Conservation (phyloP, 176 grass and related monocot genomes). For the Zoysia pacifica region DNA sequence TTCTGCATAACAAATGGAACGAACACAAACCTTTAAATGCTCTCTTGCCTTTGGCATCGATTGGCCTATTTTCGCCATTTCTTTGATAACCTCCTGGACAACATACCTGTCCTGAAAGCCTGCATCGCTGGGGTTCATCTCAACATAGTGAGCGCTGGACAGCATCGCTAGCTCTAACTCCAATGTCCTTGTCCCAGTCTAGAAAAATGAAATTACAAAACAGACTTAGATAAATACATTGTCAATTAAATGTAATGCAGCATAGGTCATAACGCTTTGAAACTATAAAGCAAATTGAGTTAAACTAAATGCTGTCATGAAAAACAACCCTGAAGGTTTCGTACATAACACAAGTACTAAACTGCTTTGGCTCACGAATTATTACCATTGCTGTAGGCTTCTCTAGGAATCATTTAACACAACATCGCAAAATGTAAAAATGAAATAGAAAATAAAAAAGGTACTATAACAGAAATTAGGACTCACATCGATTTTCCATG, state of each 20-base stretch:
- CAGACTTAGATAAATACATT: neutral
- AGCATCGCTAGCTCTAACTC: slow-evolving; percentile 83
- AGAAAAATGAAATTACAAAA: slow-evolving; percentile 24
- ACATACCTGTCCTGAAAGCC: slow-evolving; percentile 98
- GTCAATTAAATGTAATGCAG: neutral
- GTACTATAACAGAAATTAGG: neutral
- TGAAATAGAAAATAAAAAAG: neutral
- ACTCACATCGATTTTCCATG: slow-evolving; percentile 96
- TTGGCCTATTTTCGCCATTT: slow-evolving; percentile 94
- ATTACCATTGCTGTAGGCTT: neutral
- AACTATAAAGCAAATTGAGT: neutral
- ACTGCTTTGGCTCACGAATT: neutral
- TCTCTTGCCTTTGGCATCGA: slow-evolving; percentile 91
- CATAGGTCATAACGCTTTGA: neutral
- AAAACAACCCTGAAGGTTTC: neutral
- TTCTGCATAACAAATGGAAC: neutral
- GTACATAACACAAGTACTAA: neutral
- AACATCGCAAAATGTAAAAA: neutral
- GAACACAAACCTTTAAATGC: slow-evolving; percentile 75
- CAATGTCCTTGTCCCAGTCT: slow-evolving; percentile 83
- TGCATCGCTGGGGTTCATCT: slow-evolving; percentile 97
- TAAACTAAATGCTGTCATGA: neutral
- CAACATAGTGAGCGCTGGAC: slow-evolving; percentile 78
- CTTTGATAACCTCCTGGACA: slow-evolving; percentile 98
- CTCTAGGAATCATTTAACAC: neutral